Evolutionary conservation across 2,329 filamentous ascomycete genomes (phyloP), one percentile per base, ranked within the genome.

Genomic region (Neoscytalidium dimidiatum): DNA sequence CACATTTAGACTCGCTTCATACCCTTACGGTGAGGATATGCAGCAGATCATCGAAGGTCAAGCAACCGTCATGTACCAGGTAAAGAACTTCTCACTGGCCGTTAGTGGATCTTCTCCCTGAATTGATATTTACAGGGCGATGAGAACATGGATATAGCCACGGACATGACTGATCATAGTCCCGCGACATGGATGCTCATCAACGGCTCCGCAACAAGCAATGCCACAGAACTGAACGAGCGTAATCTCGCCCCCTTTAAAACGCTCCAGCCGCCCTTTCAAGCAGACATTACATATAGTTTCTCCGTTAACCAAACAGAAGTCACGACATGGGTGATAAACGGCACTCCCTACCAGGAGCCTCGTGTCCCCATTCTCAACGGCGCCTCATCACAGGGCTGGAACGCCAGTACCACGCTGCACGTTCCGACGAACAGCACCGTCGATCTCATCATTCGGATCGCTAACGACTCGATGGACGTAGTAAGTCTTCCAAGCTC

Each of bases 11-110:
- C 68, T 69, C 62, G 65, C 67, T 33, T 65, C 67, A 3, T 67
- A 67, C 56, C 65, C 67, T 19, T 62, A 63, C 17, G 67, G 67
- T 19, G 65, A 67, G 38, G 46, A 28, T 28, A 68, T 68, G 67
- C 65, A 68, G 46, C 67, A 68, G 64, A 52, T 68, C 62, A 66
- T 68, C 38, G 65, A 68, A 68, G 67, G 65, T n/a, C 67, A 68
- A 51, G 67, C 67, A 8, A 68, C 66, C 31, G 19, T 68, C 49
- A 62, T 62, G 29, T 68, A 68, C 61, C 52, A 68, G 29, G 67
- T 68, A 23, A 65, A 62, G 33, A 41, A 2, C 33, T 51, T 56
- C 11, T 38, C 13, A 3, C 2, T 1, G n/a, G n/a, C n/a, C n/a
- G 14, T n/a, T 19, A 14, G 26, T 19, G 14, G 38, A 35, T 26